A percentile compares a stretch with the other conserved stretches of the same genome.
Conservation (phyloP, 1,139 yeast species). For the Dujonia santamariae region DNA sequence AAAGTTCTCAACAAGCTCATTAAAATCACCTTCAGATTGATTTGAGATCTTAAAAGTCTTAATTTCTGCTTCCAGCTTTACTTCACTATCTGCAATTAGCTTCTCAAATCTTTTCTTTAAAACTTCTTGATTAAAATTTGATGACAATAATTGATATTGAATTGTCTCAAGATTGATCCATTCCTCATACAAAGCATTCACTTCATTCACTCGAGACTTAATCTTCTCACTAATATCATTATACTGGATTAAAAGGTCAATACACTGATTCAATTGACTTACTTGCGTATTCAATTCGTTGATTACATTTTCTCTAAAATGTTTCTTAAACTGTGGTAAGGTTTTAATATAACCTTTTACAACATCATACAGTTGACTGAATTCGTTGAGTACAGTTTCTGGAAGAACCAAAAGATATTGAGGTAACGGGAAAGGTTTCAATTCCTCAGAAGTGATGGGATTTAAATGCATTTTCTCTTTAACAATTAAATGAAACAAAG, state of each 20-base stretch:
- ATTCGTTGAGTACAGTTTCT: constrained; percentile 20
- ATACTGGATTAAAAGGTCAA: constrained; percentile 26
- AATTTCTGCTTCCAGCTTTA: constrained; percentile 20
- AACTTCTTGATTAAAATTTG: constrained; percentile 34
- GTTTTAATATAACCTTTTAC: constrained; percentile 31
- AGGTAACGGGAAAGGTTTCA: constrained; percentile 30
- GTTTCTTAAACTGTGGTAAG: constrained; percentile 20
- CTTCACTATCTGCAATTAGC: constrained; percentile 23
- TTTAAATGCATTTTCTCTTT: too few relatives aligned
- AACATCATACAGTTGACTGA: constrained; percentile 25
- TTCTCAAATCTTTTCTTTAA: constrained; percentile 27
- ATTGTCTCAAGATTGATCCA: constrained; percentile 34
- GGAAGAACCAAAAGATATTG: constrained; percentile 29
- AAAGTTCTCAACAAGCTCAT: constrained; percentile 42
- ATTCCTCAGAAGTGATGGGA: constrained; percentile 11
- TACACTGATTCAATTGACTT: constrained; percentile 20
- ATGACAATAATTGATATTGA: constrained; percentile 39
- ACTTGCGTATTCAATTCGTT: constrained; percentile 19
- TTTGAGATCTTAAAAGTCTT: constrained; percentile 10
- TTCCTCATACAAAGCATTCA: constrained; percentile 29
- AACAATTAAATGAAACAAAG: too few relatives aligned
- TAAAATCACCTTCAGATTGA: constrained; percentile 16
- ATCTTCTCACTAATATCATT: constrained; percentile 22
- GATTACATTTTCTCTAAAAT: constrained; percentile 16
- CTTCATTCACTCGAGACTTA: constrained; percentile 20